A percentile compares a stretch with the other conserved stretches of the same genome.
These are phyloP conservation scores for Penicillium sp. DNA, from an alignment of 2,329 filamentous ascomycete species.

Conservation along the genomic window DNA sequence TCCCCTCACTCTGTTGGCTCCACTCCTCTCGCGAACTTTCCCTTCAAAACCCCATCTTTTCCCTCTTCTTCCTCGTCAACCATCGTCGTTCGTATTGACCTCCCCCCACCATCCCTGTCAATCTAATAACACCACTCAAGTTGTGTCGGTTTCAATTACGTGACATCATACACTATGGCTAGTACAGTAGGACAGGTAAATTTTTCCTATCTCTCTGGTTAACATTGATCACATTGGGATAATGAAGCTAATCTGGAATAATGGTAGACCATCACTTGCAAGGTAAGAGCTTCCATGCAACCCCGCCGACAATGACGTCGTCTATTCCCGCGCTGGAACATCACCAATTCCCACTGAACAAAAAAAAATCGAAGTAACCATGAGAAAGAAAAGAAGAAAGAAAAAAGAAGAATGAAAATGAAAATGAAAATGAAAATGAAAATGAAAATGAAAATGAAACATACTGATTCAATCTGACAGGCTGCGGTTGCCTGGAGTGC, in stretches of 20 bases:
- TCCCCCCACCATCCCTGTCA: constrained; percentile 3
- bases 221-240: neutral
- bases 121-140: neutral
- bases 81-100: constrained; percentile 14
- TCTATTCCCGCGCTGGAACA: neutral
- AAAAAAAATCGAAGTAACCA: neutral
- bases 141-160: neutral
- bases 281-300: constrained; percentile 47
- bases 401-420: neutral
- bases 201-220: neutral
- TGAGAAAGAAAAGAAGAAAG: neutral
- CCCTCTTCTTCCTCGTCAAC: constrained; percentile 15
- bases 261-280: constrained; percentile 83
- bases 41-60: constrained; percentile 19
- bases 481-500: constrained; percentile 98
- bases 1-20: constrained; percentile 15
- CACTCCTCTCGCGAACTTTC: constrained; percentile 9
- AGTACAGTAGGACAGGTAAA: constrained; percentile 58
- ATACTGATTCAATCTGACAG: constrained; percentile 39
- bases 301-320: constrained; percentile 1
- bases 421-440: neutral
- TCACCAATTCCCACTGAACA: neutral
- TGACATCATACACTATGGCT: constrained; percentile 44
- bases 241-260: neutral
- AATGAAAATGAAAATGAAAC: neutral